Evolutionary conservation across 345 rosid genomes (phyloP), one percentile per base, ranked within the genome.

Genomic region (Chamaenerion angustifolium): DNA sequence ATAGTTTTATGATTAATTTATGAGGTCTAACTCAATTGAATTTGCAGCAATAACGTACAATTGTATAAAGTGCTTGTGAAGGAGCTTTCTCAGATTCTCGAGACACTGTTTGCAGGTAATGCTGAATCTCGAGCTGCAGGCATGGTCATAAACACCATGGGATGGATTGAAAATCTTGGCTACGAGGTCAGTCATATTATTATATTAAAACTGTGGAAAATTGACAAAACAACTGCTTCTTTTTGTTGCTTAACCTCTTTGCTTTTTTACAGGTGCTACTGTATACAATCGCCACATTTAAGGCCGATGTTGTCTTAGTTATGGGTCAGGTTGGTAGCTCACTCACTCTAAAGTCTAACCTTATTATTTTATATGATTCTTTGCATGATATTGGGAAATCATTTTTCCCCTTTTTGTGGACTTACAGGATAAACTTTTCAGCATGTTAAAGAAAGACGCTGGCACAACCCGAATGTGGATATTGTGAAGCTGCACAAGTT

Each of bases 111-210:
- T 72, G 44, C 68, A 6, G 79, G 74, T 13, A 81, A 72, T 69
- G 76, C 71, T 53, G 96, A 83, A 65, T 78, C 85, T 68, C 69
- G 74, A 59, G 86, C 96, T 59, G 73, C 92, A 12, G 95, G 98
- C 52, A 81, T 81, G 88, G 94, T 90, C 72, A 81, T 86, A 59
- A 92, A 83, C 72, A 82, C 98, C 45, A 86, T 86, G 92, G 93
- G 96, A 52, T 90, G 94, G 98, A 82, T 92, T 69, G 95, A 92
- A 48, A 93, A 87, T 55, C 59, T 67, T 23, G 98, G 98, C 49
- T 92, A 62, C 49, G 87, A 87, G 89, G 98, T 67, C 65, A 48
- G 40, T 52, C 46, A 35, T 62, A 15, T 48, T n/a, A 3, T 31
- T 15, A 40, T 25, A 42, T 17, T 43, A 12, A 50, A 50, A 42